A percentile compares a stretch with the other conserved stretches of the same genome.
Conservation (phyloP, 345 rosid species). For the Bruguiera sexangula region DNA sequence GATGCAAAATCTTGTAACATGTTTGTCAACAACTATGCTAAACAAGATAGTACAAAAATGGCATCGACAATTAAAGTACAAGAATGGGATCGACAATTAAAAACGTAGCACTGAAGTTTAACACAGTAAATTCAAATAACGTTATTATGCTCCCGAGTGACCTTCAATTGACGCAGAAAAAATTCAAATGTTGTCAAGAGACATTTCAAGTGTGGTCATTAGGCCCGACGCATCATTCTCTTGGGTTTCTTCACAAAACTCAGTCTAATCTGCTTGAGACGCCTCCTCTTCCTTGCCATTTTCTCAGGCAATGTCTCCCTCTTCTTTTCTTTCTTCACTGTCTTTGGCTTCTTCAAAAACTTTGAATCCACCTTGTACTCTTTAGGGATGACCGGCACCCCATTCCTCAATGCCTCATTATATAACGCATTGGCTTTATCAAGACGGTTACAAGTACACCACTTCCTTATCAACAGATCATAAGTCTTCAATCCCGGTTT, state of each 20-base stretch:
- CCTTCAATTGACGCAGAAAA: neutral
- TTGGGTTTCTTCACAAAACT: conserved; percentile 91
- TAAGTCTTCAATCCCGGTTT: conserved; percentile 78
- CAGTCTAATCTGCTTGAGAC: conserved; percentile 70
- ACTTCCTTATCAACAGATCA: conserved; percentile 74
- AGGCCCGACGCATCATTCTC: conserved; percentile 43
- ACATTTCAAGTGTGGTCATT: conserved; percentile 3
- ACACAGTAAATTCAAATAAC: neutral
- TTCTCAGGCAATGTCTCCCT: conserved; percentile 95
- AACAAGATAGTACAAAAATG: neutral
- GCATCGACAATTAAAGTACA: neutral
- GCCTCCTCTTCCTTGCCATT: conserved; percentile 81
- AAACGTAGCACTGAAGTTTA: conserved; percentile 7
- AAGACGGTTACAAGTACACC: conserved; percentile 61
- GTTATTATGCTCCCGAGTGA: neutral
- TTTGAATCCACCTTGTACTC: conserved; percentile 61
- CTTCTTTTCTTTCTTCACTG: conserved; percentile 64
- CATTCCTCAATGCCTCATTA: conserved; percentile 61
- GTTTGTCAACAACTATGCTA: neutral
- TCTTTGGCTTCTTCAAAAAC: conserved; percentile 60
- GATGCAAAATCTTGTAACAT: conserved; percentile 11
- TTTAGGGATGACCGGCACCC: conserved; percentile 65
- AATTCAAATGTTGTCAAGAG: neutral
- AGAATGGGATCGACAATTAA: neutral
- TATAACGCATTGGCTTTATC: conserved; percentile 74